These are phyloP conservation scores for Cryptococcus sp. DNA, from an alignment of 1,284 basidiomycete species.

Conservation along the genomic window DNA sequence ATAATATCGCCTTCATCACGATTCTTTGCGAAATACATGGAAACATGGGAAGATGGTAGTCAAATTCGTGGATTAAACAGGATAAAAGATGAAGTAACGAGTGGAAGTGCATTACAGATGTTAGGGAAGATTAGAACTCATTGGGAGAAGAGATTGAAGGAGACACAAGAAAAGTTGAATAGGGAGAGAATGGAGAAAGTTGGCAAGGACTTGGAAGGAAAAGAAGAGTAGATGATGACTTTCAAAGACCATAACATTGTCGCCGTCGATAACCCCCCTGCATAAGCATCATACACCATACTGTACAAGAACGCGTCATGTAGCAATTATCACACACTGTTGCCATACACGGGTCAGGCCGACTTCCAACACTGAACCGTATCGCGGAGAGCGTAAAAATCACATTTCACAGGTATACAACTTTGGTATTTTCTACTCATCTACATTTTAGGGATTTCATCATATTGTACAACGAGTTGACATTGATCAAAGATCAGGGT, in stretches of 20 bases:
- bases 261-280: constrained; percentile 57
- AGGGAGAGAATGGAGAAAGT: constrained; percentile 15
- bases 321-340: too few relatives aligned
- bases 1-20: constrained; percentile 25
- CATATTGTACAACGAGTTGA: too few relatives aligned
- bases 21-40: constrained; percentile 22
- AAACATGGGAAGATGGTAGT: constrained; percentile 29
- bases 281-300: constrained; percentile 47
- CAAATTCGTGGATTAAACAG: constrained; percentile 19
- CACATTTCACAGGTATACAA: too few relatives aligned
- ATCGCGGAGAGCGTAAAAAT: too few relatives aligned
- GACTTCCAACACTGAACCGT: too few relatives aligned
- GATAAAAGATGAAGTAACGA: constrained; percentile 15
- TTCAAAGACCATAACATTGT: background rate
- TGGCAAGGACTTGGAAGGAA: constrained; percentile 10
- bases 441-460: too few relatives aligned
- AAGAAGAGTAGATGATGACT: constrained; percentile 40
- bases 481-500: too few relatives aligned
- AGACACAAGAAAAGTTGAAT: constrained; percentile 17
- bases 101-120: constrained; percentile 24
- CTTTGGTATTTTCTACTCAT: too few relatives aligned
- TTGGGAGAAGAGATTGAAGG: constrained; percentile 16
- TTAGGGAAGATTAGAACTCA: constrained; percentile 20
- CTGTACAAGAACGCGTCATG: too few relatives aligned
- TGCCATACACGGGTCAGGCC: too few relatives aligned